A percentile compares a stretch with the other conserved stretches of the same genome.
Conservation (phyloP, 192 early-diverging fungal genomes). For the Oehlia diaphana region DNA sequence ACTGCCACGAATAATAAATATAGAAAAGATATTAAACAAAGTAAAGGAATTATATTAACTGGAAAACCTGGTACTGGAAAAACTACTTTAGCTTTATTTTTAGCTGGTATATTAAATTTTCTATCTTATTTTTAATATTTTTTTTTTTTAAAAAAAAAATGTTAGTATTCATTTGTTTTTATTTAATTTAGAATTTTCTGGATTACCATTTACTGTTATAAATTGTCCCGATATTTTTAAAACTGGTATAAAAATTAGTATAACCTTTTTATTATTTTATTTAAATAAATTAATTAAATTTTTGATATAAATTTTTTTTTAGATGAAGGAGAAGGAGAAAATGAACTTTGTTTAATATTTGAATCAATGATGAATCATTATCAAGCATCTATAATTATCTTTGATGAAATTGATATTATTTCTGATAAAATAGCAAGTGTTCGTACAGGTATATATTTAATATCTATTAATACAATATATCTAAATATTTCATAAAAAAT, state of each 20-base stretch:
- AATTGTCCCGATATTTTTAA: constrained; percentile 55
- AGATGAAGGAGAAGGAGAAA: constrained; percentile 61
- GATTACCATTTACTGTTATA: constrained; percentile 44
- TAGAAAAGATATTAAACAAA: neutral
- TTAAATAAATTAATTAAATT: neutral
- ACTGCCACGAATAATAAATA: neutral
- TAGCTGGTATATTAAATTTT: constrained; percentile 34
- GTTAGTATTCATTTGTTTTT: neutral
- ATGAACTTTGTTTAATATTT: constrained; percentile 45
- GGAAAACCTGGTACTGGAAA: constrained; percentile 59
- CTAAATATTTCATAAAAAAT: no score
- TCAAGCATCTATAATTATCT: constrained; percentile 46
- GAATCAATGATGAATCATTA: constrained; percentile 27
- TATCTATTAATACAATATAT: neutral
- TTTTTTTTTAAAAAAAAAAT: neutral
- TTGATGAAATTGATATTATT: constrained; percentile 61
- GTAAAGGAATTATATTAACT: constrained; percentile 46
- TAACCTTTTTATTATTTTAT: neutral
- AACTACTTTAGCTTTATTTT: constrained; percentile 43
- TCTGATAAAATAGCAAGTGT: constrained; percentile 31
- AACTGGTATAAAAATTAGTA: constrained; percentile 33
- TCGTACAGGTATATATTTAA: constrained; percentile 32
- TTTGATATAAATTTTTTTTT: neutral
- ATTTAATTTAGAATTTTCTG: constrained; percentile 32
- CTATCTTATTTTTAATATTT: neutral